Evolutionary conservation across 2,329 filamentous ascomycete species (phyloP), one percentile per base, ranked within the genome.

Genomic region (Chalaropsis ovoidea): DNA sequence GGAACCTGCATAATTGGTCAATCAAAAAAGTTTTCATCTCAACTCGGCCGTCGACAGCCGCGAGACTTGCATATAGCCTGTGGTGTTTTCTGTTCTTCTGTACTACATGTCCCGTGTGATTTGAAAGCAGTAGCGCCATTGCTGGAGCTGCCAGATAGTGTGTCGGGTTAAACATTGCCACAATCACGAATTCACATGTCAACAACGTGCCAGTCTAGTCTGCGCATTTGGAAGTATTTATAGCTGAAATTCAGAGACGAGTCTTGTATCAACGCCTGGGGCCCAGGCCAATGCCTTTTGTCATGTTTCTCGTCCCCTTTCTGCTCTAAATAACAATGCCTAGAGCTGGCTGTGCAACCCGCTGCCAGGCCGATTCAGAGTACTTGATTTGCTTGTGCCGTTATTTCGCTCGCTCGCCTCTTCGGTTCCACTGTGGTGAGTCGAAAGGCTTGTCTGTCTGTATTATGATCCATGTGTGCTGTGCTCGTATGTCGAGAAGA

Each of bases 341-440:
- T 35, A 17, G 54, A 35, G 54, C 27, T n/a, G 27, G 54, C 24
- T 35, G 31, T 39, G n/a, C 10, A 39, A 10, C 27, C 54, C 10
- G 54, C 27, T 39, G 13, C 54, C 31, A 58, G 17, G 15, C 52
- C 24, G 17, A 58, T 39, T 35, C 17, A 58, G 52, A 58, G 52
- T 58, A 39, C 24, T 4, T 39, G 17, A 58, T 58, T 58, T 58
- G 54, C 54, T 58, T 64, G 52, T 64, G 43, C 43, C 61, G 27
- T 62, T 39, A 47, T 47, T 62, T 62, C 24, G 61, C 42, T 49
- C 22, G 42, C 24, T 49, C 2, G 61, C 24, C 24, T 47, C 19
- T n/a, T 61, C 41, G 22, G 22, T 39, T 31, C 22, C 24, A 6
- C 4, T n/a, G 11, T n/a, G 24, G 19, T 35, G 6, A 3, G n/a